These are phyloP conservation scores for Pleurotus salmoneostramineus DNA, from an alignment of 768 basidiomycete species.

Conservation along the genomic window DNA sequence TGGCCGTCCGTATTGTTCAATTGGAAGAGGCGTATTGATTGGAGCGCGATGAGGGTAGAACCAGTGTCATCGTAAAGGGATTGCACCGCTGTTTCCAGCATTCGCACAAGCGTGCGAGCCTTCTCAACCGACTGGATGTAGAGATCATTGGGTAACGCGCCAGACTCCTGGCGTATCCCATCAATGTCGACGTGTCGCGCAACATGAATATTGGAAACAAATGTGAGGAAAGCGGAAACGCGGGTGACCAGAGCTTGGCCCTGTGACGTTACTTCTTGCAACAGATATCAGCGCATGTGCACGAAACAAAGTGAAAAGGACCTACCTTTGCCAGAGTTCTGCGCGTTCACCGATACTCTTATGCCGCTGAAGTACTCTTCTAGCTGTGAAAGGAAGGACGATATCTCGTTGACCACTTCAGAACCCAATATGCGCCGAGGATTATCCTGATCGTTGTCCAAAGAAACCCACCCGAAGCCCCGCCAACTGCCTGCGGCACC, in stretches of 20 bases:
- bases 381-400: slow-evolving; percentile 38
- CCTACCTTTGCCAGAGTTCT: slow-evolving; percentile 35
- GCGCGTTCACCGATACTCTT: slow-evolving; percentile 25
- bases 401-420: slow-evolving; percentile 54
- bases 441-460: slow-evolving; percentile 43
- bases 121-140: slow-evolving; percentile 67
- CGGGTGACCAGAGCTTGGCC: slow-evolving; percentile 52
- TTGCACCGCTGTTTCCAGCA: slow-evolving; percentile 67
- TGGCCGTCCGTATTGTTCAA: slow-evolving; percentile 24
- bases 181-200: slow-evolving; percentile 84
- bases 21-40: slow-evolving; percentile 42
- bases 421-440: slow-evolving; percentile 45
- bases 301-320: neutral
- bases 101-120: slow-evolving; percentile 64
- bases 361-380: slow-evolving; percentile 46
- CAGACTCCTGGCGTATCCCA: slow-evolving; percentile 49
- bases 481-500: slow-evolving; percentile 77
- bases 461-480: slow-evolving; percentile 77
- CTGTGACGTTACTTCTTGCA: slow-evolving; percentile 37
- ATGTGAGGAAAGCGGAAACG: slow-evolving; percentile 53
- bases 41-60: slow-evolving; percentile 54
- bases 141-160: slow-evolving; percentile 39
- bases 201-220: slow-evolving; percentile 69
- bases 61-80: slow-evolving; percentile 71
- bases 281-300: neutral